A percentile compares a stretch with the other conserved stretches of the same genome.
These are phyloP conservation scores for Rubroshorea leprosula DNA, from an alignment of 345 rosid genomes.

Conservation along the genomic window DNA sequence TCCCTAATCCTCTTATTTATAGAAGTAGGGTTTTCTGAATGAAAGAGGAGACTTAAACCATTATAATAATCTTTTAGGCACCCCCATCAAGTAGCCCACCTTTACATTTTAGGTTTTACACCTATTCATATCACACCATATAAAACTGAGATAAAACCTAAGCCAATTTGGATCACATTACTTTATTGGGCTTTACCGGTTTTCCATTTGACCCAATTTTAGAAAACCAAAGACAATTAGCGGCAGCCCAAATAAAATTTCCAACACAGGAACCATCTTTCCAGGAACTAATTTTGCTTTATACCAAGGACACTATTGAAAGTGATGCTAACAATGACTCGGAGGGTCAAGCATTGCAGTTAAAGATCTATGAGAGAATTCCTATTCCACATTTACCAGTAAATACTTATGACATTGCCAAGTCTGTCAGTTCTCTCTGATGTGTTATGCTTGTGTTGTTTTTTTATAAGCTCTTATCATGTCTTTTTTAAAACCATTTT, in stretches of 20 bases:
- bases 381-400: conserved; percentile 97
- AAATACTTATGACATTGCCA: conserved; percentile 30
- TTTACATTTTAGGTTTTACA: conserved; percentile 1
- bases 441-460: conserved; percentile 5
- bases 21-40: too few species aligned
- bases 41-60: too few species aligned
- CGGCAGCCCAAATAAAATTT: too few species aligned
- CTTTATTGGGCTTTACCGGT: too few species aligned
- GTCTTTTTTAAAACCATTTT: background rate
- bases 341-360: conserved; percentile 54
- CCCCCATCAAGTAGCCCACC: conserved; percentile 1
- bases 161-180: too few species aligned
- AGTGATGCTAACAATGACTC: conserved; percentile 32
- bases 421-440: conserved; percentile 28
- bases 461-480: background rate
- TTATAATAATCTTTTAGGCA: conserved; percentile 2
- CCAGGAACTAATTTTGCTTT: conserved; percentile 79
- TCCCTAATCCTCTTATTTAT: too few species aligned
- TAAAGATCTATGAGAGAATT: conserved; percentile 79
- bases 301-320: conserved; percentile 44
- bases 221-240: too few species aligned
- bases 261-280: conserved; percentile 99
- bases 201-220: too few species aligned
- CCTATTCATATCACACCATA: too few species aligned
- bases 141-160: too few species aligned